A percentile compares a stretch with the other conserved stretches of the same genome.
phyloP scores from a whole-genome alignment of 2,329 filamentous ascomycete species.

The Diaporthe helianthi region DNA sequence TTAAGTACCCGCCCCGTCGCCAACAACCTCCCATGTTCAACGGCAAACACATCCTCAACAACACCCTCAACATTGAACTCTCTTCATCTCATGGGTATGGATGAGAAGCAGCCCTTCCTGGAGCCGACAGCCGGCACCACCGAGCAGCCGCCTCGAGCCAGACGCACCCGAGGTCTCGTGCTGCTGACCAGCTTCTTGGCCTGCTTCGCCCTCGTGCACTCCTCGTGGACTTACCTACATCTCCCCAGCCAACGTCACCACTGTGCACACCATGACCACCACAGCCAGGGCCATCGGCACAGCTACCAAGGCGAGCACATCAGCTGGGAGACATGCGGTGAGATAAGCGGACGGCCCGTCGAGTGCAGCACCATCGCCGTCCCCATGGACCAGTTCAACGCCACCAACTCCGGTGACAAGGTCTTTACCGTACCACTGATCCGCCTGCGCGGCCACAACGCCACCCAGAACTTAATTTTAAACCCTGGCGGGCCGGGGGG shows the following conservation, averaged over 20 bases:
- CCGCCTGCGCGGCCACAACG: slow-evolving; percentile 51
- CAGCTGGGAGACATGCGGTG: slow-evolving; percentile 49
- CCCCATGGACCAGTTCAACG: slow-evolving; percentile 55
- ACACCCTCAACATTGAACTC: too few species aligned
- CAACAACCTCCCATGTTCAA: neutral
- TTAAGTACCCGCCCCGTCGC: too few species aligned
- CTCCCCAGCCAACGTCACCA: neutral
- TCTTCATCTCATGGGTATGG: slow-evolving; percentile 23
- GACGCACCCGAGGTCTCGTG: neutral
- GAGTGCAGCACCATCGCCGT: slow-evolving; percentile 54
- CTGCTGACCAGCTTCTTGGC: slow-evolving; percentile 22
- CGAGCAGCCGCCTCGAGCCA: slow-evolving; percentile 2
- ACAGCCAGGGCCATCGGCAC: neutral
- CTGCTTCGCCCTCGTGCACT: neutral
- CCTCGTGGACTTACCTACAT: neutral
- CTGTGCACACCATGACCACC: neutral
- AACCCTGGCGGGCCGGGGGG: slow-evolving; percentile 58
- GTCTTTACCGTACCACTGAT: slow-evolving; percentile 54
- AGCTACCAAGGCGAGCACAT: slow-evolving; percentile 47
- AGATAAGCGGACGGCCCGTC: slow-evolving; percentile 44
- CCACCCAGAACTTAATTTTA: slow-evolving; percentile 51
- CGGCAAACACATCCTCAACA: neutral
- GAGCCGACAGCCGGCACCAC: neutral
- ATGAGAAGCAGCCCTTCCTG: slow-evolving; percentile 32
- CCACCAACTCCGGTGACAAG: slow-evolving; percentile 43